Percentiles rank a stretch among this genome's conserved stretches.
phyloP scores from a whole-genome alignment of 2,329 filamentous ascomycete genomes.

The Aspergillus carbonarius region DNA sequence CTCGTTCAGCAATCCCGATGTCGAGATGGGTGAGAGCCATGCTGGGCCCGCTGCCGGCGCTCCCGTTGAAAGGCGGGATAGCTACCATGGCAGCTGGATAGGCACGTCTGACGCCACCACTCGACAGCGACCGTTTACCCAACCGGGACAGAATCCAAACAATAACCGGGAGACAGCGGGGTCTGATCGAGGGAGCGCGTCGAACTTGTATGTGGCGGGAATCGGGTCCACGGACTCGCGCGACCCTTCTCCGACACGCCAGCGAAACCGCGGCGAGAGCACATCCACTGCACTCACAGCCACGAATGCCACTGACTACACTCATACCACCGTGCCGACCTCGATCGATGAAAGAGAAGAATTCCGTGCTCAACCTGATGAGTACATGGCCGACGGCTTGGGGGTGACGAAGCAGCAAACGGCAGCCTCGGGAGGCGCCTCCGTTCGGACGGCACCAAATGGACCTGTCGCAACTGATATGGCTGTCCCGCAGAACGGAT shows the following conservation, averaged over 20 bases:
- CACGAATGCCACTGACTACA: constrained; percentile 34
- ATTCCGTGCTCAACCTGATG: constrained; percentile 1
- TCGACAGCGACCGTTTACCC: constrained; percentile 18
- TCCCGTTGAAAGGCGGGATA: constrained; percentile 33
- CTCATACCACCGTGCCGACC: constrained; percentile 34
- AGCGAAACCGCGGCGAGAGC: constrained; percentile 30
- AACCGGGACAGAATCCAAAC: constrained; percentile 8
- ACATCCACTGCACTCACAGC: constrained; percentile 36
- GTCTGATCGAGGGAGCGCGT: constrained; percentile 5
- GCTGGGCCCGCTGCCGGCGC: constrained; percentile 12
- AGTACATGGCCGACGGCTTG: constrained; percentile 12
- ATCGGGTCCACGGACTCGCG: constrained; percentile 14
- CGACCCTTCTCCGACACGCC: constrained; percentile 11
- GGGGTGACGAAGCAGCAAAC: constrained; percentile 3
- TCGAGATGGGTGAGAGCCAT: constrained; percentile 23
- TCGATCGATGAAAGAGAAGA: constrained; percentile 30
- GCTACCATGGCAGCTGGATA: constrained; percentile 56
- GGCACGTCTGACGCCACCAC: constrained; percentile 39
- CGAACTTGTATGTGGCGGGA: constrained; percentile 20
- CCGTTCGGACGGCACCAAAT: background rate
- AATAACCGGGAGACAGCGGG: constrained; percentile 4
- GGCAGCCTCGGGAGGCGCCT: background rate
- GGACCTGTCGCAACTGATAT: constrained; percentile 7
- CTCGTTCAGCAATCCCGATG: constrained; percentile 25
- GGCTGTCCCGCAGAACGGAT: background rate